These are phyloP conservation scores for Hyaloscypha bicolor DNA, from an alignment of 495 filamentous ascomycete genomes.

Conservation along the genomic window DNA sequence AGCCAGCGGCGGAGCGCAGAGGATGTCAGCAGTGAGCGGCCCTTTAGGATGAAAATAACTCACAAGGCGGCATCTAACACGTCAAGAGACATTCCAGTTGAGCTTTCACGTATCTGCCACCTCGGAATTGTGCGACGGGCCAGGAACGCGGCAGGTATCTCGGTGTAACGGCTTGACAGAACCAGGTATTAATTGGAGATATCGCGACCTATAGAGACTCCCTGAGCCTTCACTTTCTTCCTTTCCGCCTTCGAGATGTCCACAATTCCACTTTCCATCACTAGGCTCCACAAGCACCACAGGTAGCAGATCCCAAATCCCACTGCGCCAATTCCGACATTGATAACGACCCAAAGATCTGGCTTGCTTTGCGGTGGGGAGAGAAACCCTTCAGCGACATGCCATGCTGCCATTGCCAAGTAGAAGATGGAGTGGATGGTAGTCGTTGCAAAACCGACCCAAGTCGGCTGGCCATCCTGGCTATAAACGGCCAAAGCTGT, in stretches of 20 bases:
- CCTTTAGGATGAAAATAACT: neutral
- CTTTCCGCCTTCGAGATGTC: conserved; percentile 21
- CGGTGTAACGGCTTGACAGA: neutral
- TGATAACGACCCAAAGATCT: conserved; percentile 90
- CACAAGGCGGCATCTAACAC: neutral
- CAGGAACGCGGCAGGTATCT: neutral
- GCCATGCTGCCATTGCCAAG: conserved; percentile 73
- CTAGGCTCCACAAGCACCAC: conserved; percentile 80
- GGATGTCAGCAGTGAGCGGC: neutral
- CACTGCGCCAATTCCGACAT: conserved; percentile 80
- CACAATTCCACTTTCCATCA: conserved; percentile 48
- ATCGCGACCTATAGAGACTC: conserved; percentile 20
- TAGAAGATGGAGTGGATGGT: conserved; percentile 78
- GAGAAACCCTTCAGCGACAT: conserved; percentile 70
- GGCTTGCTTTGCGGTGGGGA: conserved; percentile 73
- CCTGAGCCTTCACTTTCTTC: conserved; percentile 27
- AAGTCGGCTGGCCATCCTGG: conserved; percentile 43
- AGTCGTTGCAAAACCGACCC: conserved; percentile 55
- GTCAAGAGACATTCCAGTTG: neutral
- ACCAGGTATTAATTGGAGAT: conserved; percentile 16
- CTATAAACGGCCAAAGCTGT: conserved; percentile 69
- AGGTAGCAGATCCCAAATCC: conserved; percentile 87
- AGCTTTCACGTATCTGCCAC: neutral
- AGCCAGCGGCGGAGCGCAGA: neutral
- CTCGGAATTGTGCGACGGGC: neutral